Evolutionary conservation across 768 basidiomycete species (phyloP).

Genomic region (Auriculariales sp.): DNA sequence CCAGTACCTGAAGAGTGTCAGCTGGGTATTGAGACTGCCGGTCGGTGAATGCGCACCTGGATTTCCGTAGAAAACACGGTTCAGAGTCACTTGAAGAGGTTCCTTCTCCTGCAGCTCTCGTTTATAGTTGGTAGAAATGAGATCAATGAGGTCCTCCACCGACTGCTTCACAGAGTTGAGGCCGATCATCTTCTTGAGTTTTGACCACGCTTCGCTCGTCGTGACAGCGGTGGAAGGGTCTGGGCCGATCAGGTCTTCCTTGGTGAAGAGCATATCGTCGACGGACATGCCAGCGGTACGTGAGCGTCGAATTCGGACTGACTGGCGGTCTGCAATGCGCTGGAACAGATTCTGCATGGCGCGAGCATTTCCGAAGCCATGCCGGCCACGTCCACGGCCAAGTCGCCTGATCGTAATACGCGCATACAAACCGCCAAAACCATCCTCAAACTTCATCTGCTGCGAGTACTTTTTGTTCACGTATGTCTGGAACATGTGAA

Average conservation of each 20-base stretch:
- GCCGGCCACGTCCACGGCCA: constrained; percentile 40
- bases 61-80: constrained; percentile 50
- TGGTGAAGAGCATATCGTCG: constrained; percentile 35
- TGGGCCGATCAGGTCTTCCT: constrained; percentile 51
- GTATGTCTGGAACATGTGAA: constrained; percentile 35
- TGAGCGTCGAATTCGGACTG: constrained; percentile 28
- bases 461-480: constrained; percentile 33
- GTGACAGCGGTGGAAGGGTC: constrained; percentile 36
- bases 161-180: constrained; percentile 43
- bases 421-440: constrained; percentile 34
- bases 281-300: constrained; percentile 23
- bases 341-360: constrained; percentile 38
- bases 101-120: constrained; percentile 44
- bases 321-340: constrained; percentile 36
- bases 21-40: too few relatives aligned
- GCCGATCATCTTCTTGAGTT: constrained; percentile 38
- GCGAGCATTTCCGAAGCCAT: constrained; percentile 57
- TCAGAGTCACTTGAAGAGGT: constrained; percentile 39
- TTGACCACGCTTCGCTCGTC: constrained; percentile 33
- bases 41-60: constrained; percentile 24
- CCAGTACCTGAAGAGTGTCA: constrained; percentile 24
- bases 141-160: constrained; percentile 29
- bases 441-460: constrained; percentile 40
- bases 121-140: constrained; percentile 38
- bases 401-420: constrained; percentile 46